Percentiles rank a stretch among this genome's conserved stretches.
These are phyloP conservation scores for Pseudopyrenochaeta lycopersici DNA, from an alignment of 2,329 filamentous ascomycete species.

Conservation along the genomic window DNA sequence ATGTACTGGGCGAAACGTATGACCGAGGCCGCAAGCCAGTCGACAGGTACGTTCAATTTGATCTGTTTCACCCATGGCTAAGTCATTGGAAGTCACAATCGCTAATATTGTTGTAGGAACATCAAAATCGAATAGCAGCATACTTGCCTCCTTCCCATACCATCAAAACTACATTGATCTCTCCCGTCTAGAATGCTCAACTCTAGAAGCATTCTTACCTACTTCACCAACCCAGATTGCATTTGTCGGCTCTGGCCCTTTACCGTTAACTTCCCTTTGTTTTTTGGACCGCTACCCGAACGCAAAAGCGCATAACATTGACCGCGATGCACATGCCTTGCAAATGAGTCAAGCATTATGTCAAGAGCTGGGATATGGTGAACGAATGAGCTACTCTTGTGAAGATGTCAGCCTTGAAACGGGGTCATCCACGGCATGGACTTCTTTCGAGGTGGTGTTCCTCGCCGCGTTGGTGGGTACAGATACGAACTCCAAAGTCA, in stretches of 20 bases:
- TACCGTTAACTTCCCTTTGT: conserved; percentile 60
- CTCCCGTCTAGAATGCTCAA: conserved; percentile 56
- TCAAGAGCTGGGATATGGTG: conserved; percentile 37
- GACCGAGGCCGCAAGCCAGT: conserved; percentile 1
- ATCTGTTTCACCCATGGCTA: background rate
- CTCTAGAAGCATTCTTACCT: conserved; percentile 49
- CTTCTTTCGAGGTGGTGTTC: conserved; percentile 57
- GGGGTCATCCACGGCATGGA: conserved; percentile 30
- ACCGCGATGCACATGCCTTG: conserved; percentile 51
- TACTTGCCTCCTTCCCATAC: conserved; percentile 58
- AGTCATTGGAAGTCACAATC: too few relatives aligned
- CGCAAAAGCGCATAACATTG: conserved; percentile 53
- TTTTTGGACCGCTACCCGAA: conserved; percentile 48
- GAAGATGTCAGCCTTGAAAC: conserved; percentile 39
- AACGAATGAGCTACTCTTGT: conserved; percentile 50
- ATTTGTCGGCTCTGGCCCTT: conserved; percentile 61
- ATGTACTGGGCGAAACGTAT: conserved; percentile 55
- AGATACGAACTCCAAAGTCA: conserved; percentile 53
- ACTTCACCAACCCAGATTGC: conserved; percentile 48
- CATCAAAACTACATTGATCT: conserved; percentile 60
- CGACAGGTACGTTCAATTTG: conserved; percentile 7
- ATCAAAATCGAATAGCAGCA: conserved; percentile 11
- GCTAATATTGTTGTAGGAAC: background rate
- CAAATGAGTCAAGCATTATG: conserved; percentile 41
- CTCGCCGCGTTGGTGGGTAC: conserved; percentile 61